Conservation (phyloP, 306 rosid genomes). For the Quercus alba region DNA sequence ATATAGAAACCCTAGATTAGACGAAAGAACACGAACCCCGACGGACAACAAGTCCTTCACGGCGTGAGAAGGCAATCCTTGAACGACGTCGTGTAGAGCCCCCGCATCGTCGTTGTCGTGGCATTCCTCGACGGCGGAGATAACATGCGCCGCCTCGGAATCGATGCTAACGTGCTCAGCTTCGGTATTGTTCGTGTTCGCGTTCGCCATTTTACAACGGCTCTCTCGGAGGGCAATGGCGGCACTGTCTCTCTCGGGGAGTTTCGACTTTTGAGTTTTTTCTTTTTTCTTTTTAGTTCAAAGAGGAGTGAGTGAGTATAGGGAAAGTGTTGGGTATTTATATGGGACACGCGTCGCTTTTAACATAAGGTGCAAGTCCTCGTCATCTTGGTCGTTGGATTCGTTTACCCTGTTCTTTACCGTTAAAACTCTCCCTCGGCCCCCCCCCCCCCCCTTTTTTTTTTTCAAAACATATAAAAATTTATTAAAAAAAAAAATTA, state of each 20-base stretch:
- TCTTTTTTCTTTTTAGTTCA: no score
- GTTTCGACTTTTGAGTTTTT: not conserved
- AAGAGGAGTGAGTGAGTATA: not conserved
- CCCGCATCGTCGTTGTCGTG: not conserved
- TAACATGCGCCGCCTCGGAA: not conserved
- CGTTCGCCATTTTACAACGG: slow-evolving; percentile 1
- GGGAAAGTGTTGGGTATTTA: not conserved
- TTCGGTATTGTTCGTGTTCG: slow-evolving; percentile 1
- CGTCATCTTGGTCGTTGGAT: not conserved
- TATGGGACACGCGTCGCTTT: not conserved
- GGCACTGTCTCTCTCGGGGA: not conserved
- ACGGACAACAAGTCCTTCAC: slow-evolving; percentile 43
- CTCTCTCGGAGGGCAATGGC: not conserved
- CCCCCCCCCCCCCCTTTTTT: rapidly evolving
- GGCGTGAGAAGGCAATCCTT: slow-evolving; percentile 46
- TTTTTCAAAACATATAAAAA: no score
- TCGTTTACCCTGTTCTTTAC: not conserved
- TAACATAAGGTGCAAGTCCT: not conserved
- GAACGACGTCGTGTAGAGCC: slow-evolving; percentile 24
- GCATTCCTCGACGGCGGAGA: slow-evolving; percentile 7
- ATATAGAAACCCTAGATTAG: not conserved
- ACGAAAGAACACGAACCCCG: slow-evolving; percentile 37
- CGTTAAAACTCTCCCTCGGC: no score
- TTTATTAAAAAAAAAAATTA: no score
- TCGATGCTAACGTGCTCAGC: not conserved